Evolutionary conservation across 2,329 filamentous ascomycete genomes (phyloP).

Genomic region (Colletotrichum cereale): DNA sequence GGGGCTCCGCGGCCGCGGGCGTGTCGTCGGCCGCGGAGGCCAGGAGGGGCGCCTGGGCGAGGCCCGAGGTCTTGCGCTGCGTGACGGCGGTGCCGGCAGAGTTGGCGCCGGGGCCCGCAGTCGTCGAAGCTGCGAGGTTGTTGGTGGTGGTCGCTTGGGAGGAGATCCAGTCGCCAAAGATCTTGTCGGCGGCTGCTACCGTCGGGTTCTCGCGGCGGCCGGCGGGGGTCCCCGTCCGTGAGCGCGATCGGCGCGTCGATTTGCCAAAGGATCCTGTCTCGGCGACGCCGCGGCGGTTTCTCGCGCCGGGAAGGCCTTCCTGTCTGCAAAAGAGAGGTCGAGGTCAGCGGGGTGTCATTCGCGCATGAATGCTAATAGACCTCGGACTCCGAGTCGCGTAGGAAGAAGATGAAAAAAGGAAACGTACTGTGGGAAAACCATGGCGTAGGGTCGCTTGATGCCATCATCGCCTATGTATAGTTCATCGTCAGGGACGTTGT

Average conservation of each 20-base stretch:
- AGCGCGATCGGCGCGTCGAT: constrained; percentile 73
- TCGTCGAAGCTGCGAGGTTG: constrained; percentile 39
- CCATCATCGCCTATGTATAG: constrained; percentile 76
- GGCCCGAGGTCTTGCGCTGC: constrained; percentile 53
- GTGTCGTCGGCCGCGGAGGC: constrained; percentile 55
- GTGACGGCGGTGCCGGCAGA: constrained; percentile 19
- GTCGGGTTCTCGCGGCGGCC: constrained; percentile 70
- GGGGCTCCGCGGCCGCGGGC: constrained; percentile 45
- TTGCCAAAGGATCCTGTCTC: constrained; percentile 76
- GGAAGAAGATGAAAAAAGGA: neutral
- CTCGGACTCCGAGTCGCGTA: neutral
- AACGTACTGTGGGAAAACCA: constrained; percentile 73
- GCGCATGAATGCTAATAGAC: constrained; percentile 2
- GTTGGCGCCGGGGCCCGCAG: constrained; percentile 8
- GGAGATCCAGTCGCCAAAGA: constrained; percentile 71
- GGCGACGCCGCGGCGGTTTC: constrained; percentile 66
- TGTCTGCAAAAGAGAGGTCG: constrained; percentile 53
- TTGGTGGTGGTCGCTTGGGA: constrained; percentile 54
- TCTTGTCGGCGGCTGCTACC: constrained; percentile 70
- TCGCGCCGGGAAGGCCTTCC: constrained; percentile 63
- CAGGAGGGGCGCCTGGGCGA: constrained; percentile 50
- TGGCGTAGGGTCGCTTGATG: constrained; percentile 73
- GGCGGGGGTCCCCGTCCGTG: constrained; percentile 69
- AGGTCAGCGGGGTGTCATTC: constrained; percentile 31
- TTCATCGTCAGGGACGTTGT: constrained; percentile 77